Conservation (phyloP, 768 basidiomycete species). For the Trametes meyenii region DNA sequence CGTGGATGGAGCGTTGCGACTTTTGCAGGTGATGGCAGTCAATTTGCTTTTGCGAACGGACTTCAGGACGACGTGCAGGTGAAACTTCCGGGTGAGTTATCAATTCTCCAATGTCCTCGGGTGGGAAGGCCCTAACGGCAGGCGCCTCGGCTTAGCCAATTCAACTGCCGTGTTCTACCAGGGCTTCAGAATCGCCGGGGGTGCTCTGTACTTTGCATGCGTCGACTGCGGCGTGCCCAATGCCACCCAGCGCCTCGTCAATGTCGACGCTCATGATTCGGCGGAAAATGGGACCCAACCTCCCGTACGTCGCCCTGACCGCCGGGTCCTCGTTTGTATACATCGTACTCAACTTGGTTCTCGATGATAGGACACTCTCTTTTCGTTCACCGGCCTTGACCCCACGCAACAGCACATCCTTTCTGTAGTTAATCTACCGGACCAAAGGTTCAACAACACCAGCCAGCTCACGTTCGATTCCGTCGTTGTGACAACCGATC, state of each 20-base stretch:
- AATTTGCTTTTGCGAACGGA: conserved; percentile 24
- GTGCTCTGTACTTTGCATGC: conserved; percentile 35
- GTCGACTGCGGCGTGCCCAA: conserved; percentile 34
- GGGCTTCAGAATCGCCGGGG: conserved; percentile 31
- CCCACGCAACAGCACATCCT: conserved; percentile 30
- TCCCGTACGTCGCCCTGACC: conserved; percentile 22
- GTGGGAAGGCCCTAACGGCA: neutral
- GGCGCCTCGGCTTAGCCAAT: conserved; percentile 21
- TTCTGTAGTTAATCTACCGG: conserved; percentile 32
- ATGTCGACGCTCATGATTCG: conserved; percentile 30
- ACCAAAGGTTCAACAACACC: conserved; percentile 19
- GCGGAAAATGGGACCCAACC: conserved; percentile 22
- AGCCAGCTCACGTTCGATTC: conserved; percentile 34
- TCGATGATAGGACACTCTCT: conserved; percentile 29
- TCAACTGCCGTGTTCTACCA: conserved; percentile 34
- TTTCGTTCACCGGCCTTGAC: conserved; percentile 33
- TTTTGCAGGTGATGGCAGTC: conserved; percentile 6
- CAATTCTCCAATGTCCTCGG: neutral
- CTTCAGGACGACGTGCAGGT: conserved; percentile 27
- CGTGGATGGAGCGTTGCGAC: conserved; percentile 27
- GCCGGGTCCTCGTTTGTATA: neutral
- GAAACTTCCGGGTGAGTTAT: conserved; percentile 32
- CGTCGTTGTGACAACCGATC: conserved; percentile 21
- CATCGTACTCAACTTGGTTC: neutral
- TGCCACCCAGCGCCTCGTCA: neutral